Base-by-base conservation (phyloP, 192 early-diverging fungal species). In the Chytriomyces hyalinus region DNA sequence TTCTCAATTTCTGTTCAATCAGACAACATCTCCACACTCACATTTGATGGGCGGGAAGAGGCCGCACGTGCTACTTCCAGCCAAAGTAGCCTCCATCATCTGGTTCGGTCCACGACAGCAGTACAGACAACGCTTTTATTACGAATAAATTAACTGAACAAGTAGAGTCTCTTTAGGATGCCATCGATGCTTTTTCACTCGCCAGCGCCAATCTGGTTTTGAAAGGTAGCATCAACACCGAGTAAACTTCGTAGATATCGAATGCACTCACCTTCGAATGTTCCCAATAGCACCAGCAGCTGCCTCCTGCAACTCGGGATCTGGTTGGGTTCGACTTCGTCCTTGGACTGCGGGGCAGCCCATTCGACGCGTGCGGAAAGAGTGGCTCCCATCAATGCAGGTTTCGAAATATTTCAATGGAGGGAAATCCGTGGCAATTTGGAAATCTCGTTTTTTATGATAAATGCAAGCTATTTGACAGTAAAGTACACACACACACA, bases 261-360 rank as follows among this genome's bases (percentile, higher is more conserved):
- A n/a, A 36, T 67, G 51, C 0, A 57, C 15, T 65, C 66, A 89
- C 87, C 89, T 66, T 72, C 90, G 53, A 72, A 91, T 91, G 67
- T 91, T 91, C 6, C 90, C 90, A 73, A 91, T 91, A 0, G 90
- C 90, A 17, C 90, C 90, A 4, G 90, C 90, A 13, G 90, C 90
- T 0, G 90, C 90, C 67, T 90, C 90, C 67, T 91, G 90, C 26
- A 91, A 73, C 11, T 77, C 85, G n/a, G n/a, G n/a, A n/a, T n/a
- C n/a, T n/a, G 13, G 20, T 57, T 57, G 20, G 13, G 53, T 57
- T 17, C 11, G 15, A 20, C 13, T n/a, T 20, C 9, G 4, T 48
- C 44, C 72, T 22, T 6, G 3, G 65, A 20, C 28, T 47, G 26
- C 15, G 59, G 8, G 6, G 57, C 72, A 5, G 59, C 79, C 73